phyloP scores from a whole-genome alignment of 2,329 filamentous ascomycete genomes.

The Hymenoscyphus linearis region DNA sequence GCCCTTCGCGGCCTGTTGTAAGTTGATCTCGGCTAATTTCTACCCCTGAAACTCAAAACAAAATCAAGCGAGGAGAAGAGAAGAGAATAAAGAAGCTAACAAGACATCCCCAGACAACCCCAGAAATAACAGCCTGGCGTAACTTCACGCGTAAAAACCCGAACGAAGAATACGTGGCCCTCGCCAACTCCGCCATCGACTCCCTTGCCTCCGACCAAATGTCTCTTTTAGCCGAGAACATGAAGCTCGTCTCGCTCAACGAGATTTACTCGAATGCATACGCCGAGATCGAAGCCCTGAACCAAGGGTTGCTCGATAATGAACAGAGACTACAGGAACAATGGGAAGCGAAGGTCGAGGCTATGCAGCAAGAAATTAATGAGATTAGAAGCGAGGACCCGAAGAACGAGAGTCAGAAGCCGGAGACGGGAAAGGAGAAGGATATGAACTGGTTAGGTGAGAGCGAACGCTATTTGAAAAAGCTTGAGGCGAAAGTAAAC shows the following conservation, averaged over 20 bases:
- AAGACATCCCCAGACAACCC: not conserved
- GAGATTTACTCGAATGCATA: not conserved
- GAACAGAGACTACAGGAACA: not conserved
- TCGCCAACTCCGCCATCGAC: not conserved
- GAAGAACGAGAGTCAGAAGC: not conserved
- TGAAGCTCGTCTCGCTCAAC: not conserved
- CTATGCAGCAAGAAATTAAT: not conserved
- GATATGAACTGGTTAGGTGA: too few species aligned
- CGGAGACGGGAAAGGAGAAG: too few species aligned
- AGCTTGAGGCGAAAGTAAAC: not conserved
- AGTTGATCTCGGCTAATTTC: not conserved
- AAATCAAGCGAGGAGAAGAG: not conserved
- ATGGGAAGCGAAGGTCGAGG: not conserved
- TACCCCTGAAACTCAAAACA: not conserved
- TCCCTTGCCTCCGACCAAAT: not conserved
- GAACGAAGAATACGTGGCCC: not conserved
- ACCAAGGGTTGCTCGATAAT: not conserved
- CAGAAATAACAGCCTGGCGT: not conserved
- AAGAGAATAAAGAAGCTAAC: not conserved
- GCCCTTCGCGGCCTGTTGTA: not conserved
- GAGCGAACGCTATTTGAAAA: too few species aligned
- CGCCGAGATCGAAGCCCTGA: not conserved
- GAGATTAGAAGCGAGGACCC: not conserved
- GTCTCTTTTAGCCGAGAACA: not conserved
- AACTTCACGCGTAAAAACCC: not conserved